Conservation (phyloP, 345 rosid genomes). For the Limnanthes douglasii region DNA sequence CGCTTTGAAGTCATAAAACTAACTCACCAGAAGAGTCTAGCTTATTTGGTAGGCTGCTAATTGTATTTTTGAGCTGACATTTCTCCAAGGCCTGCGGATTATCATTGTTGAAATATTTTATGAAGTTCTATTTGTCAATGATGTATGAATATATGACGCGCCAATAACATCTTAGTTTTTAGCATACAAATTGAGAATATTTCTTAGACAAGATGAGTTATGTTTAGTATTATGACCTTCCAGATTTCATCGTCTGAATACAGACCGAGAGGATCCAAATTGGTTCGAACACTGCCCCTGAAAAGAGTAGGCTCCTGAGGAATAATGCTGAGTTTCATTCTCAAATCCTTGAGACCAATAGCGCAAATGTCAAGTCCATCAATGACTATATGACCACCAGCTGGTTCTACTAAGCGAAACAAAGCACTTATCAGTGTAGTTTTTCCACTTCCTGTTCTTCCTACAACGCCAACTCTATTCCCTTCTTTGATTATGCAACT, state of each 20-base stretch:
- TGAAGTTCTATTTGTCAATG: background rate
- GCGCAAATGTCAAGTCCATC: conserved; percentile 66
- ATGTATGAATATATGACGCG: background rate
- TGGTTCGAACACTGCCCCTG: conserved; percentile 64
- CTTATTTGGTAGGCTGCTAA: conserved; percentile 39
- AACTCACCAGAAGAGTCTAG: conserved; percentile 49
- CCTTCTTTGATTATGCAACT: conserved; percentile 61
- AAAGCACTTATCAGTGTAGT: conserved; percentile 75
- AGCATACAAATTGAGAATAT: too few relatives aligned
- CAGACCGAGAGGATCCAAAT: conserved; percentile 74
- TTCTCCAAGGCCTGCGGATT: conserved; percentile 42
- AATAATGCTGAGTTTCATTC: conserved; percentile 85
- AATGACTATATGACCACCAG: conserved; percentile 47
- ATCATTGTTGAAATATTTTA: background rate
- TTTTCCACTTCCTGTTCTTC: conserved; percentile 91
- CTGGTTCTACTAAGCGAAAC: conserved; percentile 79
- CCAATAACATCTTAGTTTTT: background rate
- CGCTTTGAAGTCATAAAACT: background rate
- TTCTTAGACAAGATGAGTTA: too few relatives aligned
- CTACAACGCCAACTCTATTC: conserved; percentile 73
- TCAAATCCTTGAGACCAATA: conserved; percentile 71
- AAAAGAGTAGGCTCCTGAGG: conserved; percentile 96
- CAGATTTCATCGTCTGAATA: conserved; percentile 64
- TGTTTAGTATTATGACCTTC: too few relatives aligned
- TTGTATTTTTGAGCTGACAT: conserved; percentile 60